A percentile compares a stretch with the other conserved stretches of the same genome.
phyloP scores from a whole-genome alignment of 805 yeast genomes.

The Lachancea cidri region DNA sequence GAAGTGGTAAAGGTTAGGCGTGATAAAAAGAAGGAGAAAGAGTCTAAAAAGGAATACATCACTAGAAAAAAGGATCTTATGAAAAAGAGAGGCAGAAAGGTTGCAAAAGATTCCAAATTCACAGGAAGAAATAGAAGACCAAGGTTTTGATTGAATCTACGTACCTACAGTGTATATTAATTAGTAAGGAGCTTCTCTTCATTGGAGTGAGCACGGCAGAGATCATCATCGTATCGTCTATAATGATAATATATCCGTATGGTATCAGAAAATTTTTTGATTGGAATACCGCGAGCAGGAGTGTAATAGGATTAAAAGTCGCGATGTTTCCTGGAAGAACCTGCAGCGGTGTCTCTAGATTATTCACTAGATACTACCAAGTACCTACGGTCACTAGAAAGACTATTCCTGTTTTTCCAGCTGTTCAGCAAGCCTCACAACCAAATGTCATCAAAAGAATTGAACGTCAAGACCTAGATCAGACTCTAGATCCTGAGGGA shows the following conservation, averaged over 20 bases:
- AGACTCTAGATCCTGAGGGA: conserved; percentile 67
- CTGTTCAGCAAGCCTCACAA: conserved; percentile 16
- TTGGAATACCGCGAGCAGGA: background rate
- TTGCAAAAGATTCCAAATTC: conserved; percentile 85
- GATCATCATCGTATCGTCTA: background rate
- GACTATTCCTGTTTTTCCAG: conserved; percentile 30
- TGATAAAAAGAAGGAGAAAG: conserved; percentile 44
- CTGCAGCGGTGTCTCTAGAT: background rate
- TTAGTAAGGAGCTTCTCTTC: background rate
- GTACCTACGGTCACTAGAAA: conserved; percentile 17
- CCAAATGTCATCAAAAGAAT: conserved; percentile 44
- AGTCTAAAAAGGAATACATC: conserved; percentile 75
- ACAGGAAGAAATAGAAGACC: conserved; percentile 81
- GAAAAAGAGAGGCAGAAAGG: conserved; percentile 85
- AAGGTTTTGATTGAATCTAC: conserved; percentile 39
- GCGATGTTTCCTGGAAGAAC: background rate
- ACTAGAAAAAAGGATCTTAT: conserved; percentile 87
- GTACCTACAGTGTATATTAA: background rate
- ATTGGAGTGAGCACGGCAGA: background rate
- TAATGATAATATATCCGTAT: background rate
- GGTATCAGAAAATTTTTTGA: background rate
- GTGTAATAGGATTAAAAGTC: too few relatives aligned
- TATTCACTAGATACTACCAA: conserved; percentile 14
- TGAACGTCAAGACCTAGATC: conserved; percentile 40
- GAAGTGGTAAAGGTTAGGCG: conserved; percentile 37